Base-by-base conservation (phyloP, 805 yeast species). In the Tetrapisispora arboricola region DNA sequence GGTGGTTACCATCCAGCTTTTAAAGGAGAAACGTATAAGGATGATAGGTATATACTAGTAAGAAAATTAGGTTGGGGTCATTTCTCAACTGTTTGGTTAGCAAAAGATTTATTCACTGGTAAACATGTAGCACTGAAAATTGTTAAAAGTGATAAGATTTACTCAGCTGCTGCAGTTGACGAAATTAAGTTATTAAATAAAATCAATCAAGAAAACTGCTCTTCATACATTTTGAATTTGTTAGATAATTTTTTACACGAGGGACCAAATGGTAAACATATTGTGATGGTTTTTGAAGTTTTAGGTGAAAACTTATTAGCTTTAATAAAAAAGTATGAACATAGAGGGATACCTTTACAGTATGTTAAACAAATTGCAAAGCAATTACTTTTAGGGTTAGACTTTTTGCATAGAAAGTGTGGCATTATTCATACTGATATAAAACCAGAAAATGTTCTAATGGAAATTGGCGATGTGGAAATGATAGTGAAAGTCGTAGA, bases 41-140 rank as follows among this genome's bases (percentile, higher is more conserved):
- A 82, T 42, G 76, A 77, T 16, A 75, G 84, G 44, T 92, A 92
- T 59, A 70, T 79, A 1, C 63, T 92, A 37, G 88, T 84, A 24
- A 75, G 97, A 45, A 92, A 92, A 58, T 68, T 92, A 4, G 99
- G 99, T 0, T 92, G 99, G 99, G 99, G 99, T 27, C 96, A 92
- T 63, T 92, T 92, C 58, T 81, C 94, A 21, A 92, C 95, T 1
- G 96, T 85, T 18, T 88, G 96, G 96, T 67, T 84, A 22, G 97
- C 96, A 4, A 72, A 65, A 45, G 80, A 76, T 43, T 64, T 68
- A 40, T 41, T 42, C 12, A 66, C 69, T 41, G 70, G 73, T 44
- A 65, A 73, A 36, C 95, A 84, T 57, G 97, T 92, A 18, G 98
- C 98, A 1, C 73, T 92, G 72, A 92, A 92, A 60, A 81, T 92